Percentiles rank a stretch among this genome's conserved stretches.
Conservation (phyloP, 192 early-diverging fungal genomes). For the Podila epicladia region DNA sequence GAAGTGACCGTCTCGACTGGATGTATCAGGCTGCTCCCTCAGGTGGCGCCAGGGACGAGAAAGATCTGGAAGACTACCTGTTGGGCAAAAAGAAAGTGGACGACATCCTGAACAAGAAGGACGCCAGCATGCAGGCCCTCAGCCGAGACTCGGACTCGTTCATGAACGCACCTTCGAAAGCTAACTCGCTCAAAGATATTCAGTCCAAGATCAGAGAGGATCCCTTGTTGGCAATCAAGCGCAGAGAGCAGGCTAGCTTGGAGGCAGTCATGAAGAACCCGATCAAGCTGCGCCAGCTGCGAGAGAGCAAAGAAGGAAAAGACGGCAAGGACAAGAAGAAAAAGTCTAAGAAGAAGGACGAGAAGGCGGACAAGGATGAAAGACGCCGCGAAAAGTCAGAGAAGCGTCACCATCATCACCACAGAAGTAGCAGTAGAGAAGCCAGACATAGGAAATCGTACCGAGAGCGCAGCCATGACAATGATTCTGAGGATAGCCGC, state of each 20-base stretch:
- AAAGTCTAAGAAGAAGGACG: constrained; percentile 52
- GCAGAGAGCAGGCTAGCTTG: constrained; percentile 83
- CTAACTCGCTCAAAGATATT: constrained; percentile 83
- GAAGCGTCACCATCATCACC: constrained; percentile 17
- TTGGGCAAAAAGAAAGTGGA: constrained; percentile 89
- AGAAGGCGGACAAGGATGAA: constrained; percentile 46
- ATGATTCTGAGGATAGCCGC: constrained; percentile 16
- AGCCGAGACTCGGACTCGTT: constrained; percentile 25
- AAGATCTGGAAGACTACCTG: constrained; percentile 91
- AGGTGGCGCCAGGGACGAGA: constrained; percentile 35
- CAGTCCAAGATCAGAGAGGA: constrained; percentile 91
- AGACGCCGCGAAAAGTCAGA: constrained; percentile 44
- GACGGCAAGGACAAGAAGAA: constrained; percentile 56
- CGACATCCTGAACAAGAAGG: constrained; percentile 62
- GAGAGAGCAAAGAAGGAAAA: constrained; percentile 52
- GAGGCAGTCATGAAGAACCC: constrained; percentile 82
- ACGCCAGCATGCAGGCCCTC: constrained; percentile 35
- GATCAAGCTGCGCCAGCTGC: constrained; percentile 65
- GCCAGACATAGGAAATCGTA: constrained; percentile 41
- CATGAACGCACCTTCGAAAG: constrained; percentile 59
- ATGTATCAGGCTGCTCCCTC: constrained; percentile 90
- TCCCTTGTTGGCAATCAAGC: constrained; percentile 89
- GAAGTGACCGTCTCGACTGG: constrained; percentile 90
- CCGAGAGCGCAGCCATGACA: constrained; percentile 10
- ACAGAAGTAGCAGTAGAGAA: constrained; percentile 46